Evolutionary conservation across 176 grass and related monocot genomes (phyloP).

Genomic region (Typha latifolia): DNA sequence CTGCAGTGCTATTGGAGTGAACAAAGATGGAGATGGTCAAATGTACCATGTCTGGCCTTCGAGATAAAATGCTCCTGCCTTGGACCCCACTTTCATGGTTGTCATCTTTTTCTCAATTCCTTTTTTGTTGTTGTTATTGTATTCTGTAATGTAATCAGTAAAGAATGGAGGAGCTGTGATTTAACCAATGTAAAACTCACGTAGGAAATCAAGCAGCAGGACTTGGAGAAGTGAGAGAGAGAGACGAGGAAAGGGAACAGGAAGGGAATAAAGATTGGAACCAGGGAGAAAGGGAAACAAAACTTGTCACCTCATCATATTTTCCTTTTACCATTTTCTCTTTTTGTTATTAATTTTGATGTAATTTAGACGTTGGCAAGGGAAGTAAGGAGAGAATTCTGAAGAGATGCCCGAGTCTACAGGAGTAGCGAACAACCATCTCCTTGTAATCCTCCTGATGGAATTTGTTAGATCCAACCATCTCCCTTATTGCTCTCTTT

Average conservation of each 20-base stretch:
- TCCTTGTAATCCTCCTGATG: background rate
- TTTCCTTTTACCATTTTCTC: background rate
- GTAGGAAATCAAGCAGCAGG: too few species aligned
- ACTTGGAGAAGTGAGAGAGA: background rate
- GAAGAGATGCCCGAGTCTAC: background rate
- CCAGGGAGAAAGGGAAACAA: background rate
- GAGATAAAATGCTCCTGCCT: slow-evolving; percentile 44
- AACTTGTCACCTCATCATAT: background rate
- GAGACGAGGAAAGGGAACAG: background rate
- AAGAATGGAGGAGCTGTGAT: too few species aligned
- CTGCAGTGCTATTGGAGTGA: background rate
- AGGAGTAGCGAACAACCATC: background rate
- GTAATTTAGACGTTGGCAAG: background rate
- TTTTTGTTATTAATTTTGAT: background rate
- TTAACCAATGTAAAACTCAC: too few species aligned
- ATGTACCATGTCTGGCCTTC: slow-evolving; percentile 61
- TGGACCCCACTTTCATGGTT: slow-evolving; percentile 63
- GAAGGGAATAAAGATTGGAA: background rate
- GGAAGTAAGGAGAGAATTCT: background rate
- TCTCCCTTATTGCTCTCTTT: too few species aligned
- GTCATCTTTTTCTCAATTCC: slow-evolving; percentile 20
- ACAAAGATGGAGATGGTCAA: background rate
- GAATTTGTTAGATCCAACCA: too few species aligned
- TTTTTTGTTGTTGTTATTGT: background rate
- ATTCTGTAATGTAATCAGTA: background rate